phyloP scores from a whole-genome alignment of 2,329 filamentous ascomycete species.

The Xylaria sp. region DNA sequence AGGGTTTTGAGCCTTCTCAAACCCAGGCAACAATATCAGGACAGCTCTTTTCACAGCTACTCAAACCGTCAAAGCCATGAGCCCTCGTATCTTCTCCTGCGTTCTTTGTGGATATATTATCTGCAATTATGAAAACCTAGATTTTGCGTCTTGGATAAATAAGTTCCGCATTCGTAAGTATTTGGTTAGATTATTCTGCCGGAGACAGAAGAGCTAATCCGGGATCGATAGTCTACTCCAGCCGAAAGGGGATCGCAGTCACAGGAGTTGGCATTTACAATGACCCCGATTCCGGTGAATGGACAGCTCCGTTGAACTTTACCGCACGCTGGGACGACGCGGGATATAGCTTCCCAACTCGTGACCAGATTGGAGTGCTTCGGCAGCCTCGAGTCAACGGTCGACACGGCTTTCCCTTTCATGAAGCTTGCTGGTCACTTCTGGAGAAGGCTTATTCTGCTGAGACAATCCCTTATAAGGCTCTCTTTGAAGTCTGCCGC shows the following conservation, averaged over 20 bases:
- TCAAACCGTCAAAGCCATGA: no score
- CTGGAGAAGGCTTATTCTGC: background rate
- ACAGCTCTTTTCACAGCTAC: no score
- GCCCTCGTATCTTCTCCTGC: background rate
- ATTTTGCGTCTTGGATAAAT: background rate
- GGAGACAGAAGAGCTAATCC: background rate
- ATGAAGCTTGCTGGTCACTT: background rate
- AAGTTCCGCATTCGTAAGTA: background rate
- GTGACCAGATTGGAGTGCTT: background rate
- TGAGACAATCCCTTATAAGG: background rate
- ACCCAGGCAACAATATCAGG: no score
- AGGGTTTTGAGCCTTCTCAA: no score
- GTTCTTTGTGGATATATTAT: background rate
- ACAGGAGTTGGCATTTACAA: background rate
- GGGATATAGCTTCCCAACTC: background rate
- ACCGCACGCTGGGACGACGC: background rate
- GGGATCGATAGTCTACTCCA: background rate
- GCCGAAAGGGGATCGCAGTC: background rate
- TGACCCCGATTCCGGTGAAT: no score
- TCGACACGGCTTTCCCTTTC: background rate
- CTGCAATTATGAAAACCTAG: background rate
- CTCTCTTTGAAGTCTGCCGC: background rate
- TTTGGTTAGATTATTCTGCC: background rate
- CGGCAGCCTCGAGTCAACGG: background rate
- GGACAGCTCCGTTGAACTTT: background rate